Evolutionary conservation across 176 grass and related monocot species (phyloP).

Genomic region (Cenchrus purpureus): DNA sequence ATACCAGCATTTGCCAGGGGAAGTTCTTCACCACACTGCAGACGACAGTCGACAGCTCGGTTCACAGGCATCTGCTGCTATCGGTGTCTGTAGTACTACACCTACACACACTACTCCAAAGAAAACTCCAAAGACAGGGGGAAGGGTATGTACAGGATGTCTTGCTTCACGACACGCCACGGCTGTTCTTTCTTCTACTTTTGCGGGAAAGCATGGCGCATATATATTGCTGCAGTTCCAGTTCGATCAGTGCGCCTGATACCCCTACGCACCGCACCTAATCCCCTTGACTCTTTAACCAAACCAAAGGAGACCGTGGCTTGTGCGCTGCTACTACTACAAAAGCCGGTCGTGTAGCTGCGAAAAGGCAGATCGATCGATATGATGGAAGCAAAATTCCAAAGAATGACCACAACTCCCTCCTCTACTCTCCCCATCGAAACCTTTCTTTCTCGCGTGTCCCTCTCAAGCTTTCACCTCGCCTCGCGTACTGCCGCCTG

Average conservation of each 20-base stretch:
- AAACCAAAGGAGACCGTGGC: background rate
- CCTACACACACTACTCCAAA: background rate
- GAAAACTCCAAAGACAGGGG: background rate
- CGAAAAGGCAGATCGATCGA: background rate
- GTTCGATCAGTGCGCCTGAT: background rate
- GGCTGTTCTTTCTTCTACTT: background rate
- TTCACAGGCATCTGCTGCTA: background rate
- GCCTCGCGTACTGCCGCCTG: background rate
- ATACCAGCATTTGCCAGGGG: background rate
- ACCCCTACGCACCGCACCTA: background rate
- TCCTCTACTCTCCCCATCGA: background rate
- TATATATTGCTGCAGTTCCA: background rate
- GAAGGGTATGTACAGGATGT: background rate
- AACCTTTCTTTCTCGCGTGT: background rate
- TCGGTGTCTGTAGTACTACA: background rate
- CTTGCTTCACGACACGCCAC: background rate
- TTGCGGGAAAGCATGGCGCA: background rate
- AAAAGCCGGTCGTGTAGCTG: background rate
- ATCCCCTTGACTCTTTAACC: conserved; percentile 10
- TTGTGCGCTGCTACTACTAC: conserved; percentile 11
- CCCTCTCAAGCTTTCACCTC: conserved; percentile 34
- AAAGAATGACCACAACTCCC: background rate
- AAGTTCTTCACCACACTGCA: background rate
- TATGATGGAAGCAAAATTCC: background rate
- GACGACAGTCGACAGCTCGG: conserved; percentile 1